A percentile compares a stretch with the other conserved stretches of the same genome.
phyloP scores from a whole-genome alignment of 2,329 filamentous ascomycete genomes.

The Trichoderma brevicompactum region DNA sequence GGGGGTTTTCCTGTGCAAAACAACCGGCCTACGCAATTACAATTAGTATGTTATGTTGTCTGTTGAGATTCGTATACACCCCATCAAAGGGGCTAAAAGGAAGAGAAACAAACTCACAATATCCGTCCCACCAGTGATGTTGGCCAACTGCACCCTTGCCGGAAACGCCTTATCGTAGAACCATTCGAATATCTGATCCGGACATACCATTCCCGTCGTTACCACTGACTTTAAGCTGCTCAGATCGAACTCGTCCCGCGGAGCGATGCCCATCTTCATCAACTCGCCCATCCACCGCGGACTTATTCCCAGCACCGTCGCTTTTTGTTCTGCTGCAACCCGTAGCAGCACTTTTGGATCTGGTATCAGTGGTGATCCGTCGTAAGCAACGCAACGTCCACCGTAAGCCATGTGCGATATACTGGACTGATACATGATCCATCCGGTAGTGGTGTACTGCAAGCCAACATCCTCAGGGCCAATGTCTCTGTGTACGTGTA shows the following conservation, averaged over 20 bases:
- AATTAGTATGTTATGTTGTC: background rate
- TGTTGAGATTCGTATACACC: background rate
- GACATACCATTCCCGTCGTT: slow-evolving; percentile 81
- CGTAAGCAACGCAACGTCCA: slow-evolving; percentile 71
- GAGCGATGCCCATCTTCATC: slow-evolving; percentile 64
- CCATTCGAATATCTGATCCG: slow-evolving; percentile 79
- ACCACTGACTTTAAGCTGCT: slow-evolving; percentile 64
- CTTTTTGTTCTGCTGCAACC: slow-evolving; percentile 64
- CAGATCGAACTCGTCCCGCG: slow-evolving; percentile 66
- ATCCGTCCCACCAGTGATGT: slow-evolving; percentile 80
- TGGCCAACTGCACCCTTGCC: slow-evolving; percentile 65
- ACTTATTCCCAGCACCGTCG: slow-evolving; percentile 75
- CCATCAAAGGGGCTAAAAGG: too few species aligned
- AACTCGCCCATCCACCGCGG: slow-evolving; percentile 78
- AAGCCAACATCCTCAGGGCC: slow-evolving; percentile 49
- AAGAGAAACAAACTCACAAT: slow-evolving; percentile 55
- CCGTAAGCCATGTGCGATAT: slow-evolving; percentile 65
- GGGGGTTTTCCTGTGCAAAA: slow-evolving; percentile 67
- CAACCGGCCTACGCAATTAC: slow-evolving; percentile 54
- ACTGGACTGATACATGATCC: slow-evolving; percentile 83
- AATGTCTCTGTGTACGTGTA: slow-evolving; percentile 52
- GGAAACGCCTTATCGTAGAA: slow-evolving; percentile 75
- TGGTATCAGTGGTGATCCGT: slow-evolving; percentile 79
- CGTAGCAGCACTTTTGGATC: slow-evolving; percentile 66
- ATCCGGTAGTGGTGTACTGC: slow-evolving; percentile 72